Conservation (phyloP, 768 basidiomycete species). For the Scleroderma citrinum region DNA sequence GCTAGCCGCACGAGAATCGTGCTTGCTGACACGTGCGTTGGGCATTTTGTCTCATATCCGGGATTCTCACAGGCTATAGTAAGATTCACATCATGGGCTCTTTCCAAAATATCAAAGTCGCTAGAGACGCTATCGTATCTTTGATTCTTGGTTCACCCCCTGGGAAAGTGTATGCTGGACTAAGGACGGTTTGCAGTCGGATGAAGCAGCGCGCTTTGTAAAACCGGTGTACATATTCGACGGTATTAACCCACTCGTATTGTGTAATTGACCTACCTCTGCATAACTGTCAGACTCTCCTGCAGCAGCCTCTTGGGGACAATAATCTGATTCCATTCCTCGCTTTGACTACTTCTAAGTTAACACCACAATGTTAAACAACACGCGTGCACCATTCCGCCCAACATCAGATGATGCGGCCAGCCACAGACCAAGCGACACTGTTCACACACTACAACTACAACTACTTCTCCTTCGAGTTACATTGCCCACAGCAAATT, state of each 20-base stretch:
- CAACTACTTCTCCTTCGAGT: too few species aligned
- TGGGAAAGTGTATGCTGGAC: constrained; percentile 86
- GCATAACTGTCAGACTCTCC: too few species aligned
- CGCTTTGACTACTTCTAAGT: too few species aligned
- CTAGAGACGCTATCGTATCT: constrained; percentile 92
- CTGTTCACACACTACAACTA: too few species aligned
- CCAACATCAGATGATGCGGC: too few species aligned
- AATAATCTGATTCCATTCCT: too few species aligned
- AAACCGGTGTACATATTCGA: constrained; percentile 10
- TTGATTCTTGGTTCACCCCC: constrained; percentile 94
- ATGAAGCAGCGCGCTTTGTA: constrained; percentile 90
- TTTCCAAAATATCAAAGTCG: constrained; percentile 97
- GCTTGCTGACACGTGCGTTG: constrained; percentile 88
- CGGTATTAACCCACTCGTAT: neutral
- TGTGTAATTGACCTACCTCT: constrained; percentile 4
- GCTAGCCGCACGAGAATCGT: constrained; percentile 96
- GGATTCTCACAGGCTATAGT: constrained; percentile 35
- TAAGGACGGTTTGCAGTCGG: constrained; percentile 86
- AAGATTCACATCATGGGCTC: constrained; percentile 99
- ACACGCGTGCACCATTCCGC: too few species aligned
- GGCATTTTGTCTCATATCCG: neutral
- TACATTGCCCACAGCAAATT: too few species aligned
- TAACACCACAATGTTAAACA: constrained; percentile 40
- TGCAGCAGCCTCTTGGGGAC: too few species aligned
- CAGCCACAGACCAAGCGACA: too few species aligned